phyloP scores from a whole-genome alignment of 495 filamentous ascomycete species.

The Tricharina praecox region DNA sequence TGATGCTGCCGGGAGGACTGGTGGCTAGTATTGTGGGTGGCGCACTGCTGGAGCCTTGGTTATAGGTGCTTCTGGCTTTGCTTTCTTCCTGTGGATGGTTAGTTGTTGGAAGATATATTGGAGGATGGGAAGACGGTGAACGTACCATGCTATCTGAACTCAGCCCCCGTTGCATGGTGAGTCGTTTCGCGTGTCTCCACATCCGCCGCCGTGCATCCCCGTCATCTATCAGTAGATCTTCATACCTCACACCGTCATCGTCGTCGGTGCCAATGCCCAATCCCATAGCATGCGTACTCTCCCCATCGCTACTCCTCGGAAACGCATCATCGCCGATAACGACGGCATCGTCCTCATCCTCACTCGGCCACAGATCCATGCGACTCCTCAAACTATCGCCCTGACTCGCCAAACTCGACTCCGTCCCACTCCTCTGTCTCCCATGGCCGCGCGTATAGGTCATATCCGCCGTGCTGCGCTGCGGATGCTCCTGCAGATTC shows the following conservation, averaged over 20 bases:
- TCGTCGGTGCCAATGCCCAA: not conserved
- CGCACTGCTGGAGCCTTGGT: not conserved
- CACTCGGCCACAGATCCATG: slow-evolving; percentile 84
- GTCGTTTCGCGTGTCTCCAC: not conserved
- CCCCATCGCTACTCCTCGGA: not conserved
- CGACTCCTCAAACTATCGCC: slow-evolving; percentile 70
- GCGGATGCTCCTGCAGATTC: slow-evolving; percentile 74
- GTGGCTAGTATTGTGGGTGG: not conserved
- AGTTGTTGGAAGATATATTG: too few relatives aligned
- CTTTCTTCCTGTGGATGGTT: not conserved
- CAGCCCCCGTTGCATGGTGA: not conserved
- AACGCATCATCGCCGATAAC: slow-evolving; percentile 65
- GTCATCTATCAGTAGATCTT: not conserved
- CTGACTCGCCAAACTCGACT: slow-evolving; percentile 55
- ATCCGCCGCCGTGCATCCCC: not conserved
- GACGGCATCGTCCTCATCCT: slow-evolving; percentile 73
- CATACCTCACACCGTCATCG: not conserved
- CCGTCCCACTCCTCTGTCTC: slow-evolving; percentile 58
- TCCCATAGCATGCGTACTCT: not conserved
- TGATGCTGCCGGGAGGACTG: not conserved
- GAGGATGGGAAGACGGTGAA: too few relatives aligned
- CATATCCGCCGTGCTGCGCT: slow-evolving; percentile 34
- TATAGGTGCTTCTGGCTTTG: not conserved
- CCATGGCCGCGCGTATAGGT: slow-evolving; percentile 26
- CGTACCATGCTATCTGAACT: not conserved